These are phyloP conservation scores for Botryotinia narcissicola DNA, from an alignment of 2,329 filamentous ascomycete species.

Conservation along the genomic window DNA sequence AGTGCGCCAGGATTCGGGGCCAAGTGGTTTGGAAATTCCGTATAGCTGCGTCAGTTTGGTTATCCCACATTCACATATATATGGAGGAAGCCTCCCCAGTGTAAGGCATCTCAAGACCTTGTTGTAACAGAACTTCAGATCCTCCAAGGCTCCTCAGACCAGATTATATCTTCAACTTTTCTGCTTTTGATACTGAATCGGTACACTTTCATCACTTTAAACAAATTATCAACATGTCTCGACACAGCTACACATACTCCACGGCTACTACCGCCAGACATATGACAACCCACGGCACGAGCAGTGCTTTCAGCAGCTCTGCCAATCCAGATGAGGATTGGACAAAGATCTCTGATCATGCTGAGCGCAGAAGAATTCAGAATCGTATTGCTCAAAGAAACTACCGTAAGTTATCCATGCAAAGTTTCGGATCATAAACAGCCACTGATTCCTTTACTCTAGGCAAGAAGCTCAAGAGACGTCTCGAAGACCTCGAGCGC, in stretches of 20 bases:
- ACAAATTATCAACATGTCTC: slow-evolving; percentile 34
- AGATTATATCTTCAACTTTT: slow-evolving; percentile 13
- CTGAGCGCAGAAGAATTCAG: slow-evolving; percentile 89
- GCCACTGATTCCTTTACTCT: slow-evolving; percentile 27
- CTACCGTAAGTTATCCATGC: slow-evolving; percentile 68
- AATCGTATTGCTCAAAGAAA: slow-evolving; percentile 97
- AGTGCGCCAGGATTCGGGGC: slow-evolving; percentile 28
- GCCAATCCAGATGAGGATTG: slow-evolving; percentile 97
- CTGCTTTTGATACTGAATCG: slow-evolving; percentile 21
- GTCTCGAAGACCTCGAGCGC: slow-evolving; percentile 80
- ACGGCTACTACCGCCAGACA: slow-evolving; percentile 49
- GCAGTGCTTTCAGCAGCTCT: slow-evolving; percentile 91
- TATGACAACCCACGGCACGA: slow-evolving; percentile 72
- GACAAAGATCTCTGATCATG: slow-evolving; percentile 98
- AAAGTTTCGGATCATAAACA: slow-evolving; percentile 4
- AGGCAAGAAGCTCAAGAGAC: slow-evolving; percentile 93
- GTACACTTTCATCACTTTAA: slow-evolving; percentile 22
- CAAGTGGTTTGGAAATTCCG: slow-evolving; percentile 30
- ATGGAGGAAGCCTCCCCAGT: slow-evolving; percentile 31
- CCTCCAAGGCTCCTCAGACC: slow-evolving; percentile 17
- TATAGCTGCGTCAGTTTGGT: slow-evolving; percentile 30
- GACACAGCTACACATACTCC: slow-evolving; percentile 37
- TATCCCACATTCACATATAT: slow-evolving; percentile 36
- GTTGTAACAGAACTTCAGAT: slow-evolving; percentile 24
- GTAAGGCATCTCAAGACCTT: slow-evolving; percentile 25